Conservation (phyloP, 2,329 filamentous ascomycete genomes). For the Xylaria sp. region DNA sequence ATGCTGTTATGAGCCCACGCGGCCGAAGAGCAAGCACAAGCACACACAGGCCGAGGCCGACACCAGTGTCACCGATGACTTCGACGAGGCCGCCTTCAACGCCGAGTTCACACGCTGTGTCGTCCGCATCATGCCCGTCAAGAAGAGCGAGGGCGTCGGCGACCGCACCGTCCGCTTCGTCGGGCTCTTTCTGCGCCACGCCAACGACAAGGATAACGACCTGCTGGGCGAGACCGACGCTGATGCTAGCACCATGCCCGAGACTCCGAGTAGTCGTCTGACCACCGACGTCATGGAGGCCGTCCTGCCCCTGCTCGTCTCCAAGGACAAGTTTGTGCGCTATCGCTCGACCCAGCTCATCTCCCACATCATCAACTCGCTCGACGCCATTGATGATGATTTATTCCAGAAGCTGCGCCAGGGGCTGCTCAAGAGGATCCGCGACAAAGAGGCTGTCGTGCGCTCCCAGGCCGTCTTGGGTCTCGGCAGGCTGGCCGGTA, state of each 20-base stretch:
- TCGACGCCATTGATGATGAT: slow-evolving; percentile 92
- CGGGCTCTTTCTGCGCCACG: slow-evolving; percentile 83
- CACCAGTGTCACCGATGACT: slow-evolving; percentile 69
- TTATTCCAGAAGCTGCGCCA: slow-evolving; percentile 85
- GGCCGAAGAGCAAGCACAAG: slow-evolving; percentile 58
- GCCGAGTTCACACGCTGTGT: slow-evolving; percentile 85
- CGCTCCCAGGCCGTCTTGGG: slow-evolving; percentile 92
- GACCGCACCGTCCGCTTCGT: slow-evolving; percentile 88
- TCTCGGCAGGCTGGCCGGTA: slow-evolving; percentile 84
- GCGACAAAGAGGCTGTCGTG: slow-evolving; percentile 94
- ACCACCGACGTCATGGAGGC: slow-evolving; percentile 78
- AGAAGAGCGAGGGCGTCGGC: slow-evolving; percentile 89
- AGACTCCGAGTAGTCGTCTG: slow-evolving; percentile 86
- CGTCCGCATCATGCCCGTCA: slow-evolving; percentile 83
- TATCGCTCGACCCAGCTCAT: slow-evolving; percentile 91
- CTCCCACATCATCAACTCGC: slow-evolving; percentile 89
- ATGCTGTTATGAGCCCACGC: slow-evolving; percentile 74
- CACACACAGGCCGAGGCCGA: no score
- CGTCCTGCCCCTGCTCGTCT: slow-evolving; percentile 78
- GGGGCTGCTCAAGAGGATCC: slow-evolving; percentile 83
- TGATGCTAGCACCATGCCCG: slow-evolving; percentile 76
- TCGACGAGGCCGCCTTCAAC: slow-evolving; percentile 89
- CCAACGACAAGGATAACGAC: slow-evolving; percentile 76
- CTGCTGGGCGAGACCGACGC: slow-evolving; percentile 73
- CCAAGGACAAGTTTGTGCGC: slow-evolving; percentile 93